Percentiles rank a stretch among this genome's conserved stretches.
Evolutionary conservation across 1,284 basidiomycete species (phyloP).

Genomic region (Meripilus lineatus): DNA sequence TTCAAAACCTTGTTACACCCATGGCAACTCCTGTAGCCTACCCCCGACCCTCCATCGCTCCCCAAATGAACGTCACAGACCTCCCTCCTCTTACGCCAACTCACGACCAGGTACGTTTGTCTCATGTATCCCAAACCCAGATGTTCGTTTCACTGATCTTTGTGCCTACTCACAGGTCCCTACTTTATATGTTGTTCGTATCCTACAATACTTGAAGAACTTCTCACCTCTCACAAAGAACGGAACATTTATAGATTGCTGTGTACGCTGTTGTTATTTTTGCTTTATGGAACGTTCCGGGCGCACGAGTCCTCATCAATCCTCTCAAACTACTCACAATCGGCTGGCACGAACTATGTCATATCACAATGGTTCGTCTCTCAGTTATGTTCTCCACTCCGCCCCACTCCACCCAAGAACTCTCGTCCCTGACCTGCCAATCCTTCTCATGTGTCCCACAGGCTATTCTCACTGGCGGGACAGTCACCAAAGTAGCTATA

Average conservation of each 20-base stretch:
- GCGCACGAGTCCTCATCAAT: conserved; percentile 67
- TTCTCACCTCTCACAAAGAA: background rate
- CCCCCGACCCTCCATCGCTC: conserved; percentile 24
- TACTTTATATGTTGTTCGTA: conserved; percentile 65
- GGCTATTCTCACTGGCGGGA: conserved; percentile 75
- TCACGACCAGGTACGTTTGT: conserved; percentile 25
- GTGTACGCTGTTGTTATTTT: conserved; percentile 79
- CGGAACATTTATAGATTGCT: conserved; percentile 46
- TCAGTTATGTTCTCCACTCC: conserved; percentile 2
- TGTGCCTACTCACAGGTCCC: conserved; percentile 28
- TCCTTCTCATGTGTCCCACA: conserved; percentile 20
- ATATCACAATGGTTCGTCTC: conserved; percentile 61
- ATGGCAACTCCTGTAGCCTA: too few relatives aligned
- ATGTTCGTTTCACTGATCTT: conserved; percentile 1
- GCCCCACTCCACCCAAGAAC: background rate
- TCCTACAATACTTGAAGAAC: background rate
- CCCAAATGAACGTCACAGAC: conserved; percentile 15
- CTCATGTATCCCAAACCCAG: conserved; percentile 3
- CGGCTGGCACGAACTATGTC: conserved; percentile 81
- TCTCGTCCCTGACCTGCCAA: conserved; percentile 1
- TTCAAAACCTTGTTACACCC: too few relatives aligned
- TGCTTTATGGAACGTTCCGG: conserved; percentile 77
- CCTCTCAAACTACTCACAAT: conserved; percentile 81
- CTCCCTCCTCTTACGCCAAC: conserved; percentile 27
- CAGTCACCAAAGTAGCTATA: conserved; percentile 71